phyloP scores from a whole-genome alignment of 768 basidiomycete species.

The Lactarius psammicola region DNA sequence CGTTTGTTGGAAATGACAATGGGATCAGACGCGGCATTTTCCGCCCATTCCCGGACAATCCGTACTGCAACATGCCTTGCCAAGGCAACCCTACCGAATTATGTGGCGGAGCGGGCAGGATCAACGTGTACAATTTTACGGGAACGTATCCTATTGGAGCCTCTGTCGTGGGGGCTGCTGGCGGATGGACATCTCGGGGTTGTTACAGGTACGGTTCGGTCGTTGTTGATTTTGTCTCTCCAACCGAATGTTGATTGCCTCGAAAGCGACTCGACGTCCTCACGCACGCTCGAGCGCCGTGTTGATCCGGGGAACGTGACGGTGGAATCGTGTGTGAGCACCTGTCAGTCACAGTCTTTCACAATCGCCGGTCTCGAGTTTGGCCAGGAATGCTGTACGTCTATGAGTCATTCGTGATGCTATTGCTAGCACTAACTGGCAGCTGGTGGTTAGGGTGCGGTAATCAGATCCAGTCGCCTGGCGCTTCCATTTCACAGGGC shows the following conservation, averaged over 20 bases:
- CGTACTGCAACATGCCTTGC: neutral
- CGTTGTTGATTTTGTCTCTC: neutral
- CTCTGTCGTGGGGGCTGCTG: neutral
- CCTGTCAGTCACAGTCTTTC: too few relatives aligned
- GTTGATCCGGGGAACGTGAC: neutral
- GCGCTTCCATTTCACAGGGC: neutral
- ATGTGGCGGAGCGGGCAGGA: neutral
- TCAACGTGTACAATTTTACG: neutral
- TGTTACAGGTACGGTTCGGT: neutral
- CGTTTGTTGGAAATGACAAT: neutral
- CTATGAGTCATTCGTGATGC: too few relatives aligned
- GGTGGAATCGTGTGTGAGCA: too few relatives aligned
- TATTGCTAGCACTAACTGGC: too few relatives aligned
- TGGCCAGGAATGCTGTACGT: too few relatives aligned
- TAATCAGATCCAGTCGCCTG: conserved; percentile 1
- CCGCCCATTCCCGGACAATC: neutral
- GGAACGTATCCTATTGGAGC: neutral
- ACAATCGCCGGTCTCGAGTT: too few relatives aligned
- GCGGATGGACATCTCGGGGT: neutral
- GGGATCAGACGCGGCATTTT: neutral
- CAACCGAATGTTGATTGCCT: neutral
- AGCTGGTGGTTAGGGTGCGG: conserved; percentile 4
- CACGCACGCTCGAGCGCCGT: neutral
- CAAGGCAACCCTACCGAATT: neutral
- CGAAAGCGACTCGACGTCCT: neutral